Evolutionary conservation across 1,139 yeast genomes (phyloP).

Genomic region (Yamadazyma jaroonii): DNA sequence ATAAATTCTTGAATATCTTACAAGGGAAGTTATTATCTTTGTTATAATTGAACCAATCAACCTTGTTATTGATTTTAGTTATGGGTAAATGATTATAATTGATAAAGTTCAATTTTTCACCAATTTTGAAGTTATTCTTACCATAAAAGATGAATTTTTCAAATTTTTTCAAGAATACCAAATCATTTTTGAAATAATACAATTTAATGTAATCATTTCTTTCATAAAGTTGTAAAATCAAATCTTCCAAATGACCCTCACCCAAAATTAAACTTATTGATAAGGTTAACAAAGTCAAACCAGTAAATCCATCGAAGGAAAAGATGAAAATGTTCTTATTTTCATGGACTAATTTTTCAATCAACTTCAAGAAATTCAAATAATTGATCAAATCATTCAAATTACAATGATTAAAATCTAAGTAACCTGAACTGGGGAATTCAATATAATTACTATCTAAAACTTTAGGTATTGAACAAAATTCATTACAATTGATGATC

Average conservation of each 20-base stretch:
- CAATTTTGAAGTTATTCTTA: conserved; percentile 1
- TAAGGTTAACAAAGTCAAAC: conserved; percentile 30
- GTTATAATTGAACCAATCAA: conserved; percentile 35
- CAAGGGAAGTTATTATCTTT: conserved; percentile 41
- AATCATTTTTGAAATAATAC: conserved; percentile 33
- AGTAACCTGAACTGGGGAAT: conserved; percentile 34
- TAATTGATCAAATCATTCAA: conserved; percentile 25
- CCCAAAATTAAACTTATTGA: conserved; percentile 22
- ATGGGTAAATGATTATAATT: conserved; percentile 11
- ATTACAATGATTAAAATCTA: conserved; percentile 21
- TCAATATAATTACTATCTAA: conserved; percentile 24
- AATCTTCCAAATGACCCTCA: conserved; percentile 23
- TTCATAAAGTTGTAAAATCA: conserved; percentile 16
- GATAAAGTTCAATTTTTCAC: conserved; percentile 10
- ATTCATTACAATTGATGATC: conserved; percentile 35
- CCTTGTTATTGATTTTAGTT: conserved; percentile 4
- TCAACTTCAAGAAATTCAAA: conserved; percentile 31
- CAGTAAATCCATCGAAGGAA: conserved; percentile 43
- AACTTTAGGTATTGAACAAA: conserved; percentile 28
- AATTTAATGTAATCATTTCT: conserved; percentile 21
- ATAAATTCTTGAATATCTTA: conserved; percentile 26
- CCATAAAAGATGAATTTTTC: conserved; percentile 25
- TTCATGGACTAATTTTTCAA: conserved; percentile 21
- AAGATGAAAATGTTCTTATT: conserved; percentile 29
- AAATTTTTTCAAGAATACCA: conserved; percentile 28